These are phyloP conservation scores for Massarina eburnea DNA, from an alignment of 2,329 filamentous ascomycete genomes.

Conservation along the genomic window DNA sequence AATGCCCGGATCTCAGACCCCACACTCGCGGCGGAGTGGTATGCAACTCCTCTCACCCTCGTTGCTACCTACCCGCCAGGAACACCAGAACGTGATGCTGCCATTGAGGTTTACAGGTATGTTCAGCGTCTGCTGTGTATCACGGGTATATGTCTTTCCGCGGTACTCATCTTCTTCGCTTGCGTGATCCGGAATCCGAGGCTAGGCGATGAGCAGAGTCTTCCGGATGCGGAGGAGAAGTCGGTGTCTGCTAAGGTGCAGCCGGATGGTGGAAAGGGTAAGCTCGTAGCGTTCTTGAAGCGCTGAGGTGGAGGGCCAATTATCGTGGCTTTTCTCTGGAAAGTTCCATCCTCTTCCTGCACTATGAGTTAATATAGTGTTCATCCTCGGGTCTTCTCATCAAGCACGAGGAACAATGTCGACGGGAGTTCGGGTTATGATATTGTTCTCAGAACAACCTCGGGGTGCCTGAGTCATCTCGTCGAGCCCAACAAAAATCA, in stretches of 20 bases:
- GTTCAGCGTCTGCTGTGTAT: constrained; percentile 54
- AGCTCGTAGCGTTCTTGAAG: constrained; percentile 9
- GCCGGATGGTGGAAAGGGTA: constrained; percentile 1
- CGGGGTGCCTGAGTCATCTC: no score
- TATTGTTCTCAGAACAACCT: no score
- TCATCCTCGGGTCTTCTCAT: no score
- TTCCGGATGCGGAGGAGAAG: constrained; percentile 43
- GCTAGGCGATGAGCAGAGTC: constrained; percentile 50
- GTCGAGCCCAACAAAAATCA: no score
- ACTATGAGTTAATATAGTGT: no score
- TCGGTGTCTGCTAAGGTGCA: background rate
- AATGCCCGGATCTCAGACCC: constrained; percentile 40
- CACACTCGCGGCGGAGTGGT: constrained; percentile 45
- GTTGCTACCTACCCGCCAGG: constrained; percentile 45
- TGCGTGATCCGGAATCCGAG: constrained; percentile 50
- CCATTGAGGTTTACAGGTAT: constrained; percentile 49
- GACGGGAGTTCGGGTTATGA: no score
- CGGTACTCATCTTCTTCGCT: constrained; percentile 50
- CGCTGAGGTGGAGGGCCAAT: no score
- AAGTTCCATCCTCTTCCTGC: no score
- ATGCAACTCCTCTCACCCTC: constrained; percentile 46
- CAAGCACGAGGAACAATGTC: no score
- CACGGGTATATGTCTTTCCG: constrained; percentile 52
- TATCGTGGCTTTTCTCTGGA: no score
- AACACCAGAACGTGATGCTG: constrained; percentile 47